Evolutionary conservation across 768 basidiomycete species (phyloP).

Genomic region (Pilatotrama ljubarskyi): DNA sequence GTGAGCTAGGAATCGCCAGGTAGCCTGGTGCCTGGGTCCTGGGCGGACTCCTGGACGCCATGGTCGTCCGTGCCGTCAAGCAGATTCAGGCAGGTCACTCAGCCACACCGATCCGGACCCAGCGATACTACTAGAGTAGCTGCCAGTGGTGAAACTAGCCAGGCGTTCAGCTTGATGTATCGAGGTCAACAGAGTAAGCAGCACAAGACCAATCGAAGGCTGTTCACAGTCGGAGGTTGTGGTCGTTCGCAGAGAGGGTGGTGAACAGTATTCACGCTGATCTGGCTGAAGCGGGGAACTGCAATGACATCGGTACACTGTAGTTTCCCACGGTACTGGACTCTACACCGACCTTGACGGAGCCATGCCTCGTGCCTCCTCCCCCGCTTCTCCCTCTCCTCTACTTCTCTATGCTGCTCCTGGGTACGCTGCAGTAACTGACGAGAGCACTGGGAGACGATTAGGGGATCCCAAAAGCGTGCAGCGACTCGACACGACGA

Average conservation of each 20-base stretch:
- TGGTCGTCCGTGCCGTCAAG: slow-evolving; percentile 1
- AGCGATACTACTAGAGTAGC: too few relatives aligned
- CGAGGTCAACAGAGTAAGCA: background rate
- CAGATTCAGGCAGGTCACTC: background rate
- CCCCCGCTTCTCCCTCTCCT: background rate
- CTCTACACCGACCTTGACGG: background rate
- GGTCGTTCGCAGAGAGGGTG: background rate
- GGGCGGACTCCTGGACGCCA: slow-evolving; percentile 12
- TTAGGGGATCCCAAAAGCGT: background rate
- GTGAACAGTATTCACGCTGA: background rate
- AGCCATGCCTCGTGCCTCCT: background rate
- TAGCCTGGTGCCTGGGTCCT: slow-evolving; percentile 6
- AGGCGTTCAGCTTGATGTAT: background rate
- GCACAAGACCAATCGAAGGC: too few relatives aligned
- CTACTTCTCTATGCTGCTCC: background rate
- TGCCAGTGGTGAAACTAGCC: too few relatives aligned
- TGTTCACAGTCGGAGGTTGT: background rate
- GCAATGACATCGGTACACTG: slow-evolving; percentile 3
- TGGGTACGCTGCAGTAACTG: background rate
- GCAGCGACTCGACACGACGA: background rate
- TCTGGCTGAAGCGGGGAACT: background rate
- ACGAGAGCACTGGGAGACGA: background rate
- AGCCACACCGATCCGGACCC: background rate
- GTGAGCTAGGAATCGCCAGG: slow-evolving; percentile 7
- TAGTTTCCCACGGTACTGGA: slow-evolving; percentile 10